Conservation (phyloP, 1,284 basidiomycete species). For the Erythrobasidium hasegawianum region DNA sequence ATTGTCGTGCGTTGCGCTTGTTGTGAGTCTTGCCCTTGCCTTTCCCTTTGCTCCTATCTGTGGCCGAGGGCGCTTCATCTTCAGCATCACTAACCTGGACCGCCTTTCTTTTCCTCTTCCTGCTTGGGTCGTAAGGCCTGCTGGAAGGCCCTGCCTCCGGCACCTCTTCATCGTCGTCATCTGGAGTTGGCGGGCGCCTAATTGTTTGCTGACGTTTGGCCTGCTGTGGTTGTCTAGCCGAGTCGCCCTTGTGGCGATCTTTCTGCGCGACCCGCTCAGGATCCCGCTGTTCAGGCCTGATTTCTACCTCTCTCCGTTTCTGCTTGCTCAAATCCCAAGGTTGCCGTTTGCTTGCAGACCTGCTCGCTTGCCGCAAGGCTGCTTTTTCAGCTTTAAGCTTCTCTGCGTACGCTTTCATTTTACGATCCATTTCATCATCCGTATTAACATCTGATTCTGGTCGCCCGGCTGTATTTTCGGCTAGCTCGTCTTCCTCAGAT, state of each 20-base stretch:
- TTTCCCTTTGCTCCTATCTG: too few species aligned
- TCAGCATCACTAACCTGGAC: too few species aligned
- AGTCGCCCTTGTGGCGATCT: neutral
- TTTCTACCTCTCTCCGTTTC: neutral
- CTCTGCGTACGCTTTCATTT: neutral
- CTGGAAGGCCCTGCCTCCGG: neutral
- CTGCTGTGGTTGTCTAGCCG: neutral
- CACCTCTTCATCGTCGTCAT: neutral
- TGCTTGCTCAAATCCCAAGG: neutral
- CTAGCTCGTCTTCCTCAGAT: too few species aligned
- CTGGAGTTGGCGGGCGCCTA: neutral
- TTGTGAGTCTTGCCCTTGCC: too few species aligned
- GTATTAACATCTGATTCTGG: too few species aligned
- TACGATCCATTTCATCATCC: too few species aligned
- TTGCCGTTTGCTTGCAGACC: neutral
- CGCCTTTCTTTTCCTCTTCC: neutral
- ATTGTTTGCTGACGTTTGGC: neutral
- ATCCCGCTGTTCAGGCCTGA: neutral
- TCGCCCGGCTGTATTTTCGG: too few species aligned
- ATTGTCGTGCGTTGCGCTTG: too few species aligned
- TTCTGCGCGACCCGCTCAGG: neutral
- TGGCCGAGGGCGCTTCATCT: too few species aligned
- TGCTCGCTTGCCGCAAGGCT: neutral
- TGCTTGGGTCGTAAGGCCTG: neutral
- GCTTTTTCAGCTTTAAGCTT: neutral